Evolutionary conservation across 169 alveolate genomes (phyloP).

Genomic region (Cryptosporidium baileyi): DNA sequence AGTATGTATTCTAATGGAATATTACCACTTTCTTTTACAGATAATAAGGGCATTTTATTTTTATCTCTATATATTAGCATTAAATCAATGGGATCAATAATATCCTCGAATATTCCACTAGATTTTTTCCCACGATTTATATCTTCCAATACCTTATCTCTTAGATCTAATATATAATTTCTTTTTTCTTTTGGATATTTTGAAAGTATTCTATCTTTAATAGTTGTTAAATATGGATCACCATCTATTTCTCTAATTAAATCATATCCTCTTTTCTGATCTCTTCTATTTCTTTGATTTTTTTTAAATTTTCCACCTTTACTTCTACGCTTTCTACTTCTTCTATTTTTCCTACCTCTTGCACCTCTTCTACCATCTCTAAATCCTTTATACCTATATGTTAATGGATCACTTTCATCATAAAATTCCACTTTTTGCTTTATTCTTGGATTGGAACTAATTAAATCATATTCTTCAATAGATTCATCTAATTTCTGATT

Average conservation of each 20-base stretch:
- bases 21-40: slow-evolving; percentile 14
- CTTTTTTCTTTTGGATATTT: slow-evolving; percentile 16
- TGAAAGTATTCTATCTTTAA: slow-evolving; percentile 48
- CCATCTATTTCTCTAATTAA: slow-evolving; percentile 9
- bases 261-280: slow-evolving; percentile 31
- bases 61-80: slow-evolving; percentile 26
- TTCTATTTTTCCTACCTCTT: neutral
- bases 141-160: neutral
- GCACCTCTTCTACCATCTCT: too few relatives aligned
- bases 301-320: neutral
- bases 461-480: too few relatives aligned
- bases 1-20: slow-evolving; percentile 26
- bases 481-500: neutral
- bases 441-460: neutral
- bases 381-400: too few relatives aligned
- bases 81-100: slow-evolving; percentile 25
- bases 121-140: slow-evolving; percentile 27
- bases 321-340: neutral
- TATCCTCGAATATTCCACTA: neutral
- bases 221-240: slow-evolving; percentile 33
- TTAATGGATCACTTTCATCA: too few relatives aligned
- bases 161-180: slow-evolving; percentile 2
- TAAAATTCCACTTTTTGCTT: too few relatives aligned
- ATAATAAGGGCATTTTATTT: slow-evolving; percentile 23
- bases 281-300: neutral